Evolutionary conservation across 163 green algal species (phyloP).

Genomic region (Scenedesmus sp.): DNA sequence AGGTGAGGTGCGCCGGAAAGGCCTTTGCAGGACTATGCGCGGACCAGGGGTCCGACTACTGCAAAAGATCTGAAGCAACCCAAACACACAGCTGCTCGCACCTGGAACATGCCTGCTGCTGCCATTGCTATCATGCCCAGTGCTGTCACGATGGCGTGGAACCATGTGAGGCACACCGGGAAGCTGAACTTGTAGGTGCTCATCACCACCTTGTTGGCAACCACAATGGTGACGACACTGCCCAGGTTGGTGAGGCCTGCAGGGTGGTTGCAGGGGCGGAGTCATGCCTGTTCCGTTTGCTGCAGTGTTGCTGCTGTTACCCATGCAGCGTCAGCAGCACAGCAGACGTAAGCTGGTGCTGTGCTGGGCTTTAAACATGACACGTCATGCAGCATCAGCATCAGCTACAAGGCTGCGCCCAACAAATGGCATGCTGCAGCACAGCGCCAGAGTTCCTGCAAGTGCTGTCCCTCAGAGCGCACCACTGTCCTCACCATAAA

Average conservation of each 20-base stretch:
- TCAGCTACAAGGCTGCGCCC: background rate
- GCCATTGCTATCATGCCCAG: conserved; percentile 42
- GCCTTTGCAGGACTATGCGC: no score
- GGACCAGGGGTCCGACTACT: background rate
- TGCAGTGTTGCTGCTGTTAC: background rate
- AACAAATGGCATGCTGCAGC: no score
- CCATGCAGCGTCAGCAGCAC: background rate
- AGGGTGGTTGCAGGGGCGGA: background rate
- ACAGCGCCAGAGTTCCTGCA: background rate
- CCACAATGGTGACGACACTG: conserved; percentile 51
- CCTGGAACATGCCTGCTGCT: conserved; percentile 35
- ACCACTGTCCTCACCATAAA: conserved; percentile 14
- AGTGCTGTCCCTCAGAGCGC: background rate
- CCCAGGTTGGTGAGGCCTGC: conserved; percentile 37
- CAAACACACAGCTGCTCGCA: background rate
- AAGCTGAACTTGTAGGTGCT: conserved; percentile 49
- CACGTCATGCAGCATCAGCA: background rate
- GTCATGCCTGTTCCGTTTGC: background rate
- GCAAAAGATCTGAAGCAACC: background rate
- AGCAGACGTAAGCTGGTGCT: background rate
- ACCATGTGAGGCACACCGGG: conserved; percentile 44
- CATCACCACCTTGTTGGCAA: conserved; percentile 56
- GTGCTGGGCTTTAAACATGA: background rate
- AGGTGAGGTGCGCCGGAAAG: no score
- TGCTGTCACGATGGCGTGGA: conserved; percentile 37